phyloP scores from a whole-genome alignment of 208 protist species.

The Trypanosoma rangeli region DNA sequence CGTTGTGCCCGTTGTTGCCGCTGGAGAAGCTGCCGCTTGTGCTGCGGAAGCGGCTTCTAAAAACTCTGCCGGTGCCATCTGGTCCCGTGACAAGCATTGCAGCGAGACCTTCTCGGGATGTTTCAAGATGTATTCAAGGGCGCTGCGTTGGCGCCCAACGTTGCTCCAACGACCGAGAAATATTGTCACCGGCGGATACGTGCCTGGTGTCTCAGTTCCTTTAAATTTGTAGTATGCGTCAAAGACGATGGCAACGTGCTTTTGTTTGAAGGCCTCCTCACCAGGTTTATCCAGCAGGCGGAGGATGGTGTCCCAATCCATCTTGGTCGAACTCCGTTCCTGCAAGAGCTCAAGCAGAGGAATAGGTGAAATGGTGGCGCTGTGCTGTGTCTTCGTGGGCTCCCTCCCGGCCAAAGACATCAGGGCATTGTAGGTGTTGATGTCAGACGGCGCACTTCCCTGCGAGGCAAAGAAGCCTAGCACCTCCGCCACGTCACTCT shows the following conservation, averaged over 20 bases:
- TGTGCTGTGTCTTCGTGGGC: constrained; percentile 52
- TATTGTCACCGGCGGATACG: constrained; percentile 72
- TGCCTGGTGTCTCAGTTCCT: constrained; percentile 29
- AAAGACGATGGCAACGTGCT: constrained; percentile 85
- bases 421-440: constrained; percentile 73
- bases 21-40: not conserved
- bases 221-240: constrained; percentile 87
- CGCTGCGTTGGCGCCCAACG: constrained; percentile 60
- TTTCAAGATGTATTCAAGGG: constrained; percentile 82
- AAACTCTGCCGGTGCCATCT: constrained; percentile 51
- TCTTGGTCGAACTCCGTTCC: constrained; percentile 35
- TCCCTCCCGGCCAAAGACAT: constrained; percentile 69
- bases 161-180: constrained; percentile 86
- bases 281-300: constrained; percentile 70
- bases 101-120: constrained; percentile 82
- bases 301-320: constrained; percentile 81
- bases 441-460: constrained; percentile 58
- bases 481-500: constrained; percentile 82
- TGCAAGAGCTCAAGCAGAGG: constrained; percentile 70
- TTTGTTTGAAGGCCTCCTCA: constrained; percentile 58
- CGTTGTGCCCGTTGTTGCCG: constrained; percentile 11
- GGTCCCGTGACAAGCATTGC: constrained; percentile 46
- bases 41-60: constrained; percentile 24
- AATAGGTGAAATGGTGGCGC: constrained; percentile 66
- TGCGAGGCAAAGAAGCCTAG: constrained; percentile 87